Percentiles rank a stretch among this genome's conserved stretches.
phyloP scores from a whole-genome alignment of 305 asterid genomes.

The Striga hermonthica region DNA sequence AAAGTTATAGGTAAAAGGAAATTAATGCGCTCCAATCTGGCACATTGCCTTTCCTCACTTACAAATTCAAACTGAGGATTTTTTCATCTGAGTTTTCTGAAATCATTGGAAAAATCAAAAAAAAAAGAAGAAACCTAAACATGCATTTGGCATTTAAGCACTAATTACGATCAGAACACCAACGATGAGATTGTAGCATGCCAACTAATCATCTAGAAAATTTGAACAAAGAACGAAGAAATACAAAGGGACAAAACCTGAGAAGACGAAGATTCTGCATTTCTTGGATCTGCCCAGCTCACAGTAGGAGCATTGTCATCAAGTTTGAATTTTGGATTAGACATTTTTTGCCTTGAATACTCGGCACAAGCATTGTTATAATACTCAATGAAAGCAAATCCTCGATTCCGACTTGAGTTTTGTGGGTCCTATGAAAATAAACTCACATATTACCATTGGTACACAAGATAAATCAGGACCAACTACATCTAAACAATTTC shows the following conservation, averaged over 20 bases:
- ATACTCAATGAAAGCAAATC: conserved; percentile 88
- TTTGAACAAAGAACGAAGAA: conserved; percentile 10
- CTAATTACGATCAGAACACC: conserved; percentile 4
- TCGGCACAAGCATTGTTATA: conserved; percentile 98
- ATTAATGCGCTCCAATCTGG: conserved; percentile 13
- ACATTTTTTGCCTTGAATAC: conserved; percentile 87
- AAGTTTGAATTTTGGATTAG: conserved; percentile 72
- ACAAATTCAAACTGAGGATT: neutral
- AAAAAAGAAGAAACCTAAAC: neutral
- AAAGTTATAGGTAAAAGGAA: neutral
- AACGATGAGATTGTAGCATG: neutral
- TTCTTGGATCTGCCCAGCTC: conserved; percentile 99
- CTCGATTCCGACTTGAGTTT: conserved; percentile 85
- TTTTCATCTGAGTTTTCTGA: conserved; percentile 5
- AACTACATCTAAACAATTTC: neutral
- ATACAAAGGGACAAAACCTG: conserved; percentile 48
- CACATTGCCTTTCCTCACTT: neutral
- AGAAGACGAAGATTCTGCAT: conserved; percentile 73
- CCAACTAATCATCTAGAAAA: conserved; percentile 12
- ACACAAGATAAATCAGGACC: conserved; percentile 15
- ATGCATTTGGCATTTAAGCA: neutral
- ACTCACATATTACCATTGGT: conserved; percentile 19
- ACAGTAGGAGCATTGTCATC: conserved; percentile 95
- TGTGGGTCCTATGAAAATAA: conserved; percentile 65
- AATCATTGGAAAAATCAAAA: neutral